Conservation (phyloP, 257 asterid genomes). For the Datura wrightii region DNA sequence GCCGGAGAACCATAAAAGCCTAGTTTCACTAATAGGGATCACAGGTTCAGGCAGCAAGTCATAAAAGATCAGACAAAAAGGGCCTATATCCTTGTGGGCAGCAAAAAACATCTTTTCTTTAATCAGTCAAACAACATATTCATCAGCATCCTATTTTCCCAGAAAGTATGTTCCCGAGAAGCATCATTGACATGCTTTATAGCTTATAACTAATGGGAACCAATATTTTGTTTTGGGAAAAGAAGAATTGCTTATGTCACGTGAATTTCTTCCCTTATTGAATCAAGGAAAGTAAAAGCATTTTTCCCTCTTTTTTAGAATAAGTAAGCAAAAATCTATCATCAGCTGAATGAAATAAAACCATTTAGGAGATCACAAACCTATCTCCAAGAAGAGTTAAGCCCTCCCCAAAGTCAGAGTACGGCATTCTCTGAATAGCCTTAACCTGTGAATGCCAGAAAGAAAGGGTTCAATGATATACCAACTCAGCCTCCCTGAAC, state of each 20-base stretch:
- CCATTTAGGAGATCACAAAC: constrained; percentile 48
- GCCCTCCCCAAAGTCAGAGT: constrained; percentile 88
- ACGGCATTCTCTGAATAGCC: constrained; percentile 60
- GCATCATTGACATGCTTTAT: background rate
- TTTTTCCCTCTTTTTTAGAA: background rate
- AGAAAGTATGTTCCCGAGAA: background rate
- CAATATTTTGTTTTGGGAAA: background rate
- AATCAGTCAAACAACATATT: background rate
- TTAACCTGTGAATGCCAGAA: constrained; percentile 57
- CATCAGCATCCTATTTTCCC: background rate
- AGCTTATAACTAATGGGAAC: constrained; percentile 15
- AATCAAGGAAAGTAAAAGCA: background rate
- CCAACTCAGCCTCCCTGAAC: background rate
- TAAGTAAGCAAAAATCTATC: background rate
- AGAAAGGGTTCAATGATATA: constrained; percentile 22
- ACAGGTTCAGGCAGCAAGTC: background rate
- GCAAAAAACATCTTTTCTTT: background rate
- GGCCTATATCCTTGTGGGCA: background rate
- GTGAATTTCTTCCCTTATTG: constrained; percentile 8
- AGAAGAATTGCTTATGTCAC: constrained; percentile 4
- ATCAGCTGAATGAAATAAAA: background rate
- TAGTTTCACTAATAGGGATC: background rate
- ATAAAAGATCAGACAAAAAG: constrained; percentile 16
- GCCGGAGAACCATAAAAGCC: background rate
- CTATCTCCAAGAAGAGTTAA: constrained; percentile 86